Evolutionary conservation across 179 eudicot genomes (phyloP), one percentile per base, ranked within the genome.

Genomic region (Beta lomatogona): DNA sequence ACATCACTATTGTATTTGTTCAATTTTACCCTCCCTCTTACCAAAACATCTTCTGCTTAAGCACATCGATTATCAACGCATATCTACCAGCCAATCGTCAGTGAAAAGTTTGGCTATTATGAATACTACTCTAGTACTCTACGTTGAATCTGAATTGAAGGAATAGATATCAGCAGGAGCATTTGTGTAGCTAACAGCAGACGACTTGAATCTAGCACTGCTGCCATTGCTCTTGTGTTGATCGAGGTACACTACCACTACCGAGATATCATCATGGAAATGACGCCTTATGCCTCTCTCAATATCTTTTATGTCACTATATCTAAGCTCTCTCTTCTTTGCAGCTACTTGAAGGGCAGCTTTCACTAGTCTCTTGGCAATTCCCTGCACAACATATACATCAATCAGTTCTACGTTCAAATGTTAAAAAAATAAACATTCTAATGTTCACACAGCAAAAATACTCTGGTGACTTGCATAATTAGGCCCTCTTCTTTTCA

Each of bases 211-310:
- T 67, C 83, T 82, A 16, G 80, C 66, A 53, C 69, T 60, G 9
- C 71, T 59, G 4, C 74, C 67, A 21, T 45, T 53, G 53, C 63
- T 73, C 50, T 72, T 80, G 52, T 79, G 77, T 36, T 75, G 90
- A 79, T 87, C 90, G 12, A 89, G 89, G 78, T 87, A 89, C 28
- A 89, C 68, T 12, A 89, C 91, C 21, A 89, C 84, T 21, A 89
- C 91, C 0, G 91, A 86, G 68, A 89, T 89, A 71, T 89, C 91
- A 64, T 87, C 91, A 73, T 89, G 91, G 81, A 85, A 87, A 82
- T 87, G 87, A 1, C 91, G 88, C 52, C 91, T 85, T 55, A 83
- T 76, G 8, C 91, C 91, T 86, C 81, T 88, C 58, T 77, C 88
- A 16, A 88, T 86, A 74, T 82, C 83, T 76, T 81, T 88, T 6